Base-by-base conservation (phyloP, 2,329 filamentous ascomycete species). In the Phoma sp. region DNA sequence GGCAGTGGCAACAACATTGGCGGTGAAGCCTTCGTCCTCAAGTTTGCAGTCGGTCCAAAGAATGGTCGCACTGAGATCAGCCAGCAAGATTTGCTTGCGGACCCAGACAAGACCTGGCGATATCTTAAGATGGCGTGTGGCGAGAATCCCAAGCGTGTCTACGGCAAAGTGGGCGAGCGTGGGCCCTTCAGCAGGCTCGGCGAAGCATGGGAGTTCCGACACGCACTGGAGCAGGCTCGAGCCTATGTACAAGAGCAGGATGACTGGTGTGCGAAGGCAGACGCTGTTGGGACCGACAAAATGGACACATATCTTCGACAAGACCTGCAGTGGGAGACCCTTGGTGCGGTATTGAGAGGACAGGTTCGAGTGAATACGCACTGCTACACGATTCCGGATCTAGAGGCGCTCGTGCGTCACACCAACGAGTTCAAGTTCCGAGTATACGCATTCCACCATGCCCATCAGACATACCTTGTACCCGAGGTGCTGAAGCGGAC, bases 41-140 rank as follows among this genome's bases (percentile, higher is more conserved):
- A 54, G 9, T 54, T 54, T 21, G 51, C 51, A 17, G 51, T 54
- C 8, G 51, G 51, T 1, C 33, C 39, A 21, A 91, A 77, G 0
- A 82, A 88, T 60, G 85, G 87, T 3, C 82, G 87, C 21, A 76
- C 80, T 15, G 87, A 90, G 70, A 82, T 87, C 38, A 88, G 86
- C 48, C 85, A 84, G 2, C 75, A 79, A 89, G 51, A 54, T 10
- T 13, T 54, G 4, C 39, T 54, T n/a, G 51, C 51, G 25, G 51
- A 54, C 46, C 87, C 87, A 0, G 86, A 88, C 37, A 79, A 80
- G 21, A 84, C 78, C 56, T 88, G 86, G 84, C 81, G 88, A 19
- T 90, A 88, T 71, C 88, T 91, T 81, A 90, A 91, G 76, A 90
- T 90, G 87, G 88, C 88, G 0, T 90, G 87, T 60, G 88, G 88